These are phyloP conservation scores for Tulasnella sp. DNA, from an alignment of 768 basidiomycete species.

Conservation along the genomic window DNA sequence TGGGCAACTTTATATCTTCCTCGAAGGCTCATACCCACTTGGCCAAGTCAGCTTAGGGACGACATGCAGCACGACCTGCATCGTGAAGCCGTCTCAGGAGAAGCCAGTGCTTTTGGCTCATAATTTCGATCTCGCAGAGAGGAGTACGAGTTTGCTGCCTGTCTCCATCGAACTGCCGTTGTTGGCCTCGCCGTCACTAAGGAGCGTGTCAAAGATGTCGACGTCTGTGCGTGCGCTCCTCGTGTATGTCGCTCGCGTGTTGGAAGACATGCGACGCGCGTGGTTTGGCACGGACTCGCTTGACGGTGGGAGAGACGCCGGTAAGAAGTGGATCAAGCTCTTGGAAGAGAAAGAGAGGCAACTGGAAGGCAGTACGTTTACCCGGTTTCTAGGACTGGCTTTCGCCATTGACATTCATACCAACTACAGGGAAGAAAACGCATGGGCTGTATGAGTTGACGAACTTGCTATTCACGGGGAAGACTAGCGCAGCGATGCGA, in stretches of 20 bases:
- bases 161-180: constrained; percentile 44
- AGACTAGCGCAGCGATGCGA: constrained; percentile 53
- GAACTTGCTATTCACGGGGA: constrained; percentile 56
- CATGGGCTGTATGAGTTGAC: constrained; percentile 64
- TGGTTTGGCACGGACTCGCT: constrained; percentile 65
- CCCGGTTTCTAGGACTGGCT: too few species aligned
- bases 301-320: constrained; percentile 54
- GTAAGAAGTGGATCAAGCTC: constrained; percentile 59
- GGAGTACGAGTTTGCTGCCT: constrained; percentile 34
- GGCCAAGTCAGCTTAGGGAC: constrained; percentile 40
- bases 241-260: constrained; percentile 59
- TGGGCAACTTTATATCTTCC: constrained; percentile 52
- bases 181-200: constrained; percentile 42
- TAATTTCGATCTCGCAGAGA: constrained; percentile 26
- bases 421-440: constrained; percentile 43
- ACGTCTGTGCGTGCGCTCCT: constrained; percentile 58
- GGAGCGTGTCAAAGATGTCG: constrained; percentile 62
- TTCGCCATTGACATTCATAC: constrained; percentile 17
- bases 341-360: constrained; percentile 55
- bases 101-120: constrained; percentile 42
- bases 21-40: constrained; percentile 68
- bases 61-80: constrained; percentile 23
- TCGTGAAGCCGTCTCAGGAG: constrained; percentile 39
- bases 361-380: constrained; percentile 55
- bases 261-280: constrained; percentile 57